phyloP scores from a whole-genome alignment of 129 eudicot genomes.

The Pulicaria dysenterica region DNA sequence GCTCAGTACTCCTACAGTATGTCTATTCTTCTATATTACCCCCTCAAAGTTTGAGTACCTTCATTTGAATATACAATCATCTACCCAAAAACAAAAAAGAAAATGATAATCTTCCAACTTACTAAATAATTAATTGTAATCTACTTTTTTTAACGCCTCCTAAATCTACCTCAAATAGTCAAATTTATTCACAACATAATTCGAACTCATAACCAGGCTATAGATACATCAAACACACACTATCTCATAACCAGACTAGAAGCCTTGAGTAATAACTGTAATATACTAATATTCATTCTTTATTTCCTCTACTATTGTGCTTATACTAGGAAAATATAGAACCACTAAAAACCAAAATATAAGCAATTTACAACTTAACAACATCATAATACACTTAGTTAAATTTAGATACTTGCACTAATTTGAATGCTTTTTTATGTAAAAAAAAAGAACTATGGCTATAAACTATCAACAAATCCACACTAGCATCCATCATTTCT shows the following conservation, averaged over 20 bases:
- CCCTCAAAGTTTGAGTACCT: neutral
- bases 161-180: too few species aligned
- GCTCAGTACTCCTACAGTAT: neutral
- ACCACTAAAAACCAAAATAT: neutral
- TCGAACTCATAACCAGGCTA: too few species aligned
- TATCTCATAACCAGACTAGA: too few species aligned
- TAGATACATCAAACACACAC: too few species aligned
- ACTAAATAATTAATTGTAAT: too few species aligned
- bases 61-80: neutral
- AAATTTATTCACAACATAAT: too few species aligned
- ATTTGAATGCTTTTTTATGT: neutral
- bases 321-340: too few species aligned
- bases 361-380: slow-evolving; percentile 8
- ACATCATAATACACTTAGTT: slow-evolving; percentile 8
- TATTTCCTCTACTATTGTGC: too few species aligned
- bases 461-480: slow-evolving; percentile 12
- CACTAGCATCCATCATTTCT: slow-evolving; percentile 28
- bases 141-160: too few species aligned
- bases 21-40: neutral
- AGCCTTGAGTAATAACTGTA: too few species aligned
- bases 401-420: neutral
- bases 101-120: too few species aligned
- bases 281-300: too few species aligned
- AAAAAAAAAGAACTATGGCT: slow-evolving; percentile 5
- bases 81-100: neutral